Conservation (phyloP, 208 protist species). For the Leishmania aethiopica region DNA sequence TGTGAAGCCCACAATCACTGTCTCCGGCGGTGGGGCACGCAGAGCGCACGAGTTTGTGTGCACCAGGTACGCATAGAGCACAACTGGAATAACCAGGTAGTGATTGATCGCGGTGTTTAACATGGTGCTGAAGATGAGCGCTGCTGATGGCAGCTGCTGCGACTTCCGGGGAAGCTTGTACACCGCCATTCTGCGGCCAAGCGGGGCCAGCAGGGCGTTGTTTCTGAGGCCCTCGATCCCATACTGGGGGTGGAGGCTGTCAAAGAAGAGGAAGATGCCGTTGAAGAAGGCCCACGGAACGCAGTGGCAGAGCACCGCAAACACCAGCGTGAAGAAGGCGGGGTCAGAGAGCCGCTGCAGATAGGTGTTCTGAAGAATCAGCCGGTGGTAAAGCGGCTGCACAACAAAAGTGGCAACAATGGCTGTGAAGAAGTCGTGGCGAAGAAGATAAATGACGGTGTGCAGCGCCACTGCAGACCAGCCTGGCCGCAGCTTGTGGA, state of each 20-base stretch:
- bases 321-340: constrained; percentile 35
- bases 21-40: constrained; percentile 25
- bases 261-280: constrained; percentile 43
- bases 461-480: constrained; percentile 17
- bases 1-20: constrained; percentile 29
- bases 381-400: constrained; percentile 35
- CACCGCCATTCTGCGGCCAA: constrained; percentile 34
- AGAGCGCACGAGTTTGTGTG: constrained; percentile 21
- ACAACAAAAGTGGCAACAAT: constrained; percentile 33
- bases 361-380: constrained; percentile 22
- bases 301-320: constrained; percentile 39
- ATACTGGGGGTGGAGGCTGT: constrained; percentile 34
- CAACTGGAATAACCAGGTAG: constrained; percentile 28
- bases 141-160: constrained; percentile 31
- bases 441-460: constrained; percentile 31
- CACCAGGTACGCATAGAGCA: constrained; percentile 16
- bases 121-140: constrained; percentile 28
- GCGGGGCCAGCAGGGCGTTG: constrained; percentile 19
- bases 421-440: constrained; percentile 29
- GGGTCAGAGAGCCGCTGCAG: constrained; percentile 17
- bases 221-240: constrained; percentile 26
- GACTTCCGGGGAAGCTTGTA: constrained; percentile 39
- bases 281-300: constrained; percentile 47
- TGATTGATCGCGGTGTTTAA: constrained; percentile 32
- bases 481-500: constrained; percentile 29